phyloP scores from a whole-genome alignment of 495 filamentous ascomycete species.

The Mycothermus thermophilus region DNA sequence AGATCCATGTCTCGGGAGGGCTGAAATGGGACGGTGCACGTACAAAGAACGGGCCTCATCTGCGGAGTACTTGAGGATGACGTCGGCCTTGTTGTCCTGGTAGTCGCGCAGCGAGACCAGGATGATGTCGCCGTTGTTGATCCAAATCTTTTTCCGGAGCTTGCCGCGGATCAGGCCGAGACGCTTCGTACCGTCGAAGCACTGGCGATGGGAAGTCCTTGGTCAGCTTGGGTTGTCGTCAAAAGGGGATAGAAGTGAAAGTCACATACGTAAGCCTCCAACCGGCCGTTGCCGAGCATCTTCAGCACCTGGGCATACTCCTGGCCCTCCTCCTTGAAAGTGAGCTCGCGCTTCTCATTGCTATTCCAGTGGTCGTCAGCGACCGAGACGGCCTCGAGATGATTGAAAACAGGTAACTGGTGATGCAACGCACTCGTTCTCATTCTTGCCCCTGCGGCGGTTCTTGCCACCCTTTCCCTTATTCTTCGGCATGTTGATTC shows the following conservation, averaged over 20 bases:
- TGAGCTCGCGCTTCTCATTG: slow-evolving; percentile 95
- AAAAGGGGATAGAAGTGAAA: background rate
- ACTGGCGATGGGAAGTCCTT: slow-evolving; percentile 32
- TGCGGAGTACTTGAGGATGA: slow-evolving; percentile 96
- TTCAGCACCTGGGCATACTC: slow-evolving; percentile 98
- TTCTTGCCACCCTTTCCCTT: slow-evolving; percentile 86
- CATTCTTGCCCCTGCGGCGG: slow-evolving; percentile 96
- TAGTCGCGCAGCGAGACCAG: slow-evolving; percentile 93
- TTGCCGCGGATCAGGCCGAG: slow-evolving; percentile 85
- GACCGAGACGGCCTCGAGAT: background rate
- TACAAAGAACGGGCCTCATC: slow-evolving; percentile 83
- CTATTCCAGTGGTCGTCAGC: slow-evolving; percentile 31
- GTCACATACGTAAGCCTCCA: slow-evolving; percentile 50
- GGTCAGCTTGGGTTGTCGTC: background rate
- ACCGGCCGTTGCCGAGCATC: slow-evolving; percentile 95
- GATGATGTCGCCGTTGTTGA: slow-evolving; percentile 99
- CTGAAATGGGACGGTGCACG: background rate
- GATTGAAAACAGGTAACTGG: background rate
- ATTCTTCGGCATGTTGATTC: slow-evolving; percentile 19
- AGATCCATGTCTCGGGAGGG: background rate
- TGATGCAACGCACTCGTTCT: slow-evolving; percentile 48
- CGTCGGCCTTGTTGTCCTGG: slow-evolving; percentile 97
- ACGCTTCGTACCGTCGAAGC: slow-evolving; percentile 88
- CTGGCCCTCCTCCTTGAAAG: slow-evolving; percentile 98
- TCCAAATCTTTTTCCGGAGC: slow-evolving; percentile 95